Conservation (phyloP, 1,284 basidiomycete species). For the Leccinum subspadiceum region DNA sequence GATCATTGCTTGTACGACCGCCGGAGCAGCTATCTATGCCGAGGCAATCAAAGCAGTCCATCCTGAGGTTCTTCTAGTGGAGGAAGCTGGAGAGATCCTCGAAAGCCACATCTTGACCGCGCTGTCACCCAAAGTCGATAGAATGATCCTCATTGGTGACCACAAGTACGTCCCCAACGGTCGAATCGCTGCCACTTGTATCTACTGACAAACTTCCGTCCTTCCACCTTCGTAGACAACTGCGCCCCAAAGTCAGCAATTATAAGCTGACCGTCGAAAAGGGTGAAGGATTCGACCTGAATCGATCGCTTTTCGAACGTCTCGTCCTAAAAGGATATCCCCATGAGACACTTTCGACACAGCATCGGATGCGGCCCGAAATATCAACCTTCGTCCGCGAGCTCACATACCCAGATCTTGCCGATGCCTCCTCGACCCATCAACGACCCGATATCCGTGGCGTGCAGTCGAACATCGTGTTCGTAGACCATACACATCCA, state of each 20-base stretch:
- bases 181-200: neutral
- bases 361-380: conserved; percentile 69
- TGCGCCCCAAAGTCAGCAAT: conserved; percentile 62
- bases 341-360: conserved; percentile 48
- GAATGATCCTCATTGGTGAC: conserved; percentile 65
- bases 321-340: conserved; percentile 47
- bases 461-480: conserved; percentile 52
- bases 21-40: conserved; percentile 59
- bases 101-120: conserved; percentile 65
- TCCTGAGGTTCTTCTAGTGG: conserved; percentile 55
- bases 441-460: conserved; percentile 51
- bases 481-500: conserved; percentile 53
- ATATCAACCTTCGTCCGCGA: conserved; percentile 55
- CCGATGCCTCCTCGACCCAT: conserved; percentile 47
- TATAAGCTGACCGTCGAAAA: conserved; percentile 62
- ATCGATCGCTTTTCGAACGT: conserved; percentile 44
- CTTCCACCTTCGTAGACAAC: conserved; percentile 42
- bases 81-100: conserved; percentile 69
- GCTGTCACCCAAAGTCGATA: conserved; percentile 41
- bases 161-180: conserved; percentile 52
- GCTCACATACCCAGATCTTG: conserved; percentile 60
- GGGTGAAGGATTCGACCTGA: conserved; percentile 58
- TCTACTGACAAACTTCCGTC: too few relatives aligned
- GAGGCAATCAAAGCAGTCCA: conserved; percentile 41
- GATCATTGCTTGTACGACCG: conserved; percentile 66